Evolutionary conservation across 1,139 yeast species (phyloP), one percentile per base, ranked within the genome.

Genomic region (Hemisphaericaspora lyxosophila): DNA sequence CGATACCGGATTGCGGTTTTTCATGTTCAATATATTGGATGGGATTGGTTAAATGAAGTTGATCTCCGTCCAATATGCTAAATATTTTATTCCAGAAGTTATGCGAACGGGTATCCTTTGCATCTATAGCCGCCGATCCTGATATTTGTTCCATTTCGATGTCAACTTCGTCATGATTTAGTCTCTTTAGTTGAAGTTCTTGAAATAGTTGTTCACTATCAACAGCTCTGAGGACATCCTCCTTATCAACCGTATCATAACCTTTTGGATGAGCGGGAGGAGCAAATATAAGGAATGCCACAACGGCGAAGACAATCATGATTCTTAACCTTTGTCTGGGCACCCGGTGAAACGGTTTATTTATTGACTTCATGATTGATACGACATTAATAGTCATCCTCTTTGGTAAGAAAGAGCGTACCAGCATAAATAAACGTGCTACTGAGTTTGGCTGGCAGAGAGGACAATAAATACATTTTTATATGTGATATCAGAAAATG

Each of bases 81-180:
- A 59, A 59, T 5, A 55, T 47, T 5, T 45, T 33, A n/a, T 49
- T 47, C 62, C 63, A 59, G 34, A 58, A 58, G 9, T 39, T 37
- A 39, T 53, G 59, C 6, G 31, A 14, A 16, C 27, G 15, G 3
- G 38, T 22, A 7, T 13, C 7, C 2, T 26, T n/a, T n/a, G 20
- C 33, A 23, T 26, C 13, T 5, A 9, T 18, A 5, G 27, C 15
- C 11, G 12, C 8, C 4, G 31, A 31, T 8, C 13, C 39, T 31
- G 19, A 25, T 16, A 38, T 34, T 31, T 37, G 36, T 23, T 35
- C 38, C 18, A 35, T 23, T 30, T 26, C 37, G 5, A 31, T 30
- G 16, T 31, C 39, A 14, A 27, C 30, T 27, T 33, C 31, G 17
- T 25, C 37, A 16, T 36, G 31, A 17, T 13, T 19, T 4, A 31